phyloP scores from a whole-genome alignment of 1,139 yeast species.

The Suhomyces terraborum region DNA sequence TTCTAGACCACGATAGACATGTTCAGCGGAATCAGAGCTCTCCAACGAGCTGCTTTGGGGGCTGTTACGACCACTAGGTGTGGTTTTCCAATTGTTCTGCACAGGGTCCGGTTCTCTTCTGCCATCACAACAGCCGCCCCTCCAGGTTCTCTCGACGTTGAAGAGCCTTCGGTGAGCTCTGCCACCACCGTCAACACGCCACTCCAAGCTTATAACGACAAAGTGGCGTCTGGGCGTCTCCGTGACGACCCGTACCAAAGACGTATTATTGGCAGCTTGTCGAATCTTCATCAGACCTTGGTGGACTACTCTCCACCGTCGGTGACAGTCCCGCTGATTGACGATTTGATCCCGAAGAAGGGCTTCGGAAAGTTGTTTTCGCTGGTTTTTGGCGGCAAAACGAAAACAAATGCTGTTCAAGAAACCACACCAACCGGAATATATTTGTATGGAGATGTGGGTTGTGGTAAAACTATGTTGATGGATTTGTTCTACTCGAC shows the following conservation, averaged over 20 bases:
- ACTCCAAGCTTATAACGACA: constrained; percentile 58
- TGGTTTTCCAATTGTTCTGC: background rate
- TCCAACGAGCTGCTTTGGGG: background rate
- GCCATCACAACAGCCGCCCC: constrained; percentile 4
- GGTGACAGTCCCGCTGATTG: constrained; percentile 51
- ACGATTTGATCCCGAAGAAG: constrained; percentile 48
- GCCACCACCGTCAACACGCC: constrained; percentile 35
- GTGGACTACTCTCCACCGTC: constrained; percentile 55
- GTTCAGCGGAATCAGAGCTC: background rate
- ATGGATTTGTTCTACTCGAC: constrained; percentile 93
- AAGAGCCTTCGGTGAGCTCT: background rate
- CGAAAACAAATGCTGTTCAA: background rate
- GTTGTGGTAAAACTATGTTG: constrained; percentile 97
- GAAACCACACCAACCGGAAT: constrained; percentile 63
- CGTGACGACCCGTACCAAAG: constrained; percentile 70
- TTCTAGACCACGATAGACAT: background rate
- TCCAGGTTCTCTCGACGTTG: background rate
- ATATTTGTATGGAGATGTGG: constrained; percentile 94
- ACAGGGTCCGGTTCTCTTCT: constrained; percentile 4
- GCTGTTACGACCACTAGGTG: background rate
- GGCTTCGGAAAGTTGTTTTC: constrained; percentile 44
- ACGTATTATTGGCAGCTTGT: constrained; percentile 57
- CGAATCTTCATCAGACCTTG: constrained; percentile 53
- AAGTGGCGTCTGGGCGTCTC: constrained; percentile 54
- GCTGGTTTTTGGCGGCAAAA: constrained; percentile 33